These are phyloP conservation scores for Penicillium canescens DNA, from an alignment of 495 filamentous ascomycete genomes.

Conservation along the genomic window DNA sequence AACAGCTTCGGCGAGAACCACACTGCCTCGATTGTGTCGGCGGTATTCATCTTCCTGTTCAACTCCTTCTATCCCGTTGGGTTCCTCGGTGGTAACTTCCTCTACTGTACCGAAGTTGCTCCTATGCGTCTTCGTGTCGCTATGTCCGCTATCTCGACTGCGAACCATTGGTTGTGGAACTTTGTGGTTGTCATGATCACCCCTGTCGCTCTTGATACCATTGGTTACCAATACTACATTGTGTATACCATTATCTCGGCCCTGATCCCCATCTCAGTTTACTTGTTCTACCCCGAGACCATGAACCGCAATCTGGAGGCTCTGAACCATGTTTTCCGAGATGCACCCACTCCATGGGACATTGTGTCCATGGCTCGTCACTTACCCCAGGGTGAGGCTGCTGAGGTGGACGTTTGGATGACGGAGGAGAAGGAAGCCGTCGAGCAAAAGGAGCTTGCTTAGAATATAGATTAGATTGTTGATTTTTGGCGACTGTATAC, in stretches of 20 bases:
- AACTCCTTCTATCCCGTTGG: slow-evolving; percentile 57
- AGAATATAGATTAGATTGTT: neutral
- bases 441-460: slow-evolving; percentile 15
- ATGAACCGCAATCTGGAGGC: slow-evolving; percentile 28
- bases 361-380: slow-evolving; percentile 24
- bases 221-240: slow-evolving; percentile 58
- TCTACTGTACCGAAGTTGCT: slow-evolving; percentile 57
- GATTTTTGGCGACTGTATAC: neutral
- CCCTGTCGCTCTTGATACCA: slow-evolving; percentile 49
- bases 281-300: slow-evolving; percentile 65
- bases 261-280: slow-evolving; percentile 44
- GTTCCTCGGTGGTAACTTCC: slow-evolving; percentile 55
- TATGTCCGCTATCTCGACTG: slow-evolving; percentile 51
- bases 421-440: slow-evolving; percentile 10
- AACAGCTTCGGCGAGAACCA: slow-evolving; percentile 38
- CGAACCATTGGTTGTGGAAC: slow-evolving; percentile 51
- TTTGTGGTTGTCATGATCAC: slow-evolving; percentile 57
- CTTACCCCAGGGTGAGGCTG: slow-evolving; percentile 20
- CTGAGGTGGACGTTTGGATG: slow-evolving; percentile 13
- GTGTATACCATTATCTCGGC: slow-evolving; percentile 45
- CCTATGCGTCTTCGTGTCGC: slow-evolving; percentile 51
- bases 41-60: slow-evolving; percentile 57
- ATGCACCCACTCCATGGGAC: slow-evolving; percentile 17
- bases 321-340: slow-evolving; percentile 20
- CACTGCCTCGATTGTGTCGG: slow-evolving; percentile 31